Evolutionary conservation across 352 stramenopile genomes (phyloP).

Genomic region (Thraustochytrium sp.): DNA sequence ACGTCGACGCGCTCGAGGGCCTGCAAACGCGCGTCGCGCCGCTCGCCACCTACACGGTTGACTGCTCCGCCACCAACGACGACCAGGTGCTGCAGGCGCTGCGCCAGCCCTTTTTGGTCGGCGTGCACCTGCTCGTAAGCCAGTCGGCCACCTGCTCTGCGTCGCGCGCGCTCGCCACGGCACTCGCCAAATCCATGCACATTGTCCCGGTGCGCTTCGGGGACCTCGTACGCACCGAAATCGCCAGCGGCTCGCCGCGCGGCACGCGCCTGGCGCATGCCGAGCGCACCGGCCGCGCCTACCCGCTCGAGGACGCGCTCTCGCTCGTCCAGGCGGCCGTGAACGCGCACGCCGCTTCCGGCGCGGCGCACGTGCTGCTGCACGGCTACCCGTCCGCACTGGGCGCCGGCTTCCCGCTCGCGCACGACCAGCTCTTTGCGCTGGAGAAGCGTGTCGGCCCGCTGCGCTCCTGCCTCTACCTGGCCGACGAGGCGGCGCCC

Average conservation of each 20-base stretch:
- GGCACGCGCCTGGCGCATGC: not conserved
- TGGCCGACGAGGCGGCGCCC: not conserved
- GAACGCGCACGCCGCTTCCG: not conserved
- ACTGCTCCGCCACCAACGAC: not conserved
- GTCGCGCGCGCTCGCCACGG: not conserved
- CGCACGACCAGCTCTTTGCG: constrained; percentile 49
- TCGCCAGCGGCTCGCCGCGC: not conserved
- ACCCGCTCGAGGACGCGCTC: not conserved
- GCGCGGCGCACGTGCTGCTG: constrained; percentile 37
- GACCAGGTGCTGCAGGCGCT: not conserved
- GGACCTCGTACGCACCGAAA: not conserved
- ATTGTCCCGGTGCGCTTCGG: not conserved
- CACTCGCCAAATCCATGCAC: not conserved
- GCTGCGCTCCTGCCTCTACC: not conserved
- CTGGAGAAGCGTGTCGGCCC: constrained; percentile 43
- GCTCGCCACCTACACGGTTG: not conserved
- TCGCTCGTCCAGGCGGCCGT: not conserved
- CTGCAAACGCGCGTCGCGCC: not conserved
- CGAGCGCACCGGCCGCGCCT: not conserved
- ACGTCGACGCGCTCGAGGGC: not conserved
- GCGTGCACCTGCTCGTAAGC: not conserved
- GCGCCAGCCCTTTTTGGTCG: not conserved
- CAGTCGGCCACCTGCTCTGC: not conserved
- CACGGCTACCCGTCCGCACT: constrained; percentile 42
- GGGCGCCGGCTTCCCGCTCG: constrained; percentile 38